A percentile compares a stretch with the other conserved stretches of the same genome.
Evolutionary conservation across 331 rosid genomes (phyloP).

Genomic region (Acacia concinna): DNA sequence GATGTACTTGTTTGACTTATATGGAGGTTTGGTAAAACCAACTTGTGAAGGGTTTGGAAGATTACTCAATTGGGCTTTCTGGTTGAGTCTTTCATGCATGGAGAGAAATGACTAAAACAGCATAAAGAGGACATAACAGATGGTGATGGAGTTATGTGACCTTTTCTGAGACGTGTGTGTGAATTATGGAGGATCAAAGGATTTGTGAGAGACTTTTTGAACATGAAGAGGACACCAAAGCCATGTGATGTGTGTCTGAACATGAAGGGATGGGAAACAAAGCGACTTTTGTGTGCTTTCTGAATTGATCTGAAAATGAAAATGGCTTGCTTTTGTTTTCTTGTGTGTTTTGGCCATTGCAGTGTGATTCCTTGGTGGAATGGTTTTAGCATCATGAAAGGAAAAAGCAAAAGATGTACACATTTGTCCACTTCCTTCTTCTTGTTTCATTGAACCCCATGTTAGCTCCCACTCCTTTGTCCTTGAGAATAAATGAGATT

Average conservation of each 20-base stretch:
- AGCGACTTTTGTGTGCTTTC: constrained; percentile 14
- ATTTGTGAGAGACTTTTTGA: constrained; percentile 35
- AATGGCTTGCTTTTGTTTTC: constrained; percentile 36
- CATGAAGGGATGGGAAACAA: constrained; percentile 39
- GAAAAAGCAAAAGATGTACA: constrained; percentile 33
- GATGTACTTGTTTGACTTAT: not conserved
- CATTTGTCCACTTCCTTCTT: constrained; percentile 34
- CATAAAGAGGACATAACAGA: not conserved
- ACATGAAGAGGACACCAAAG: constrained; percentile 42
- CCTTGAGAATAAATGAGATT: not conserved
- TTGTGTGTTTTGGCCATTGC: constrained; percentile 39
- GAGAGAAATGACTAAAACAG: constrained; percentile 22
- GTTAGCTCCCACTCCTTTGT: not conserved
- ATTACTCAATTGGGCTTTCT: not conserved
- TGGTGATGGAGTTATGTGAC: constrained; percentile 27
- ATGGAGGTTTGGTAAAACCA: constrained; percentile 11
- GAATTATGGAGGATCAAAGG: constrained; percentile 13
- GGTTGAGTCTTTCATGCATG: constrained; percentile 29
- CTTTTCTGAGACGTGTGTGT: constrained; percentile 21
- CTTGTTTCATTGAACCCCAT: constrained; percentile 7
- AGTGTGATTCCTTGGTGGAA: constrained; percentile 14
- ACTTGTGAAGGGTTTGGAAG: not conserved
- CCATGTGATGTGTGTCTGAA: constrained; percentile 46
- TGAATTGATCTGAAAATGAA: constrained; percentile 28
- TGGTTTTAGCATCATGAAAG: constrained; percentile 22